These are phyloP conservation scores for Pseudogymnoascus sp. DNA, from an alignment of 2,329 filamentous ascomycete genomes.

Conservation along the genomic window DNA sequence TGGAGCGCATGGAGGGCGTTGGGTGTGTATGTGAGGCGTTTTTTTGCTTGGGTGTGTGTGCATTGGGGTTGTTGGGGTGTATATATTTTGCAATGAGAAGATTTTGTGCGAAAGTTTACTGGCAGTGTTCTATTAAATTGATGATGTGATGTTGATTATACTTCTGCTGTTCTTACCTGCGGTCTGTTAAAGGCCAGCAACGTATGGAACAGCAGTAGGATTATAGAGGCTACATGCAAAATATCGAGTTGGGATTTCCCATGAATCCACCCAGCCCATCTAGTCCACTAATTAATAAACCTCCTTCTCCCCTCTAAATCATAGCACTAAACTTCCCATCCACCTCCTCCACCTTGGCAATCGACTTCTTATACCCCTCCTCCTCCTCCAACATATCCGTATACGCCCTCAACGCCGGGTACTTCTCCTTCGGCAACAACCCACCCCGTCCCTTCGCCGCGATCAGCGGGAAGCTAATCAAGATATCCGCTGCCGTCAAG, in stretches of 20 bases:
- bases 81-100: constrained; percentile 5
- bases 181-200: background rate
- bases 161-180: background rate
- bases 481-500: constrained; percentile 42
- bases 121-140: background rate
- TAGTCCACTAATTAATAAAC: too few relatives aligned
- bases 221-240: background rate
- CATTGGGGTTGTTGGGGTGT: background rate
- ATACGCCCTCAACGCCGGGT: constrained; percentile 39
- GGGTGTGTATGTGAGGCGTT: constrained; percentile 2
- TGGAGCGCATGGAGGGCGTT: constrained; percentile 3
- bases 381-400: constrained; percentile 35
- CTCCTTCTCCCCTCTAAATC: background rate
- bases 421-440: constrained; percentile 32
- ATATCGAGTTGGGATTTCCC: background rate
- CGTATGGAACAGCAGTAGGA: background rate
- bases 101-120: background rate
- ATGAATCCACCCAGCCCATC: background rate
- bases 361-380: constrained; percentile 36
- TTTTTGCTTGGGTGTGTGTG: background rate
- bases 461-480: constrained; percentile 43
- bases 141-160: background rate
- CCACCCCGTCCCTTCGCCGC: constrained; percentile 30
- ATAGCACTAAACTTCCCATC: constrained; percentile 26
- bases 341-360: constrained; percentile 39